These are phyloP conservation scores for Alternaria gansuensis DNA, from an alignment of 2,329 filamentous ascomycete genomes.

Conservation along the genomic window DNA sequence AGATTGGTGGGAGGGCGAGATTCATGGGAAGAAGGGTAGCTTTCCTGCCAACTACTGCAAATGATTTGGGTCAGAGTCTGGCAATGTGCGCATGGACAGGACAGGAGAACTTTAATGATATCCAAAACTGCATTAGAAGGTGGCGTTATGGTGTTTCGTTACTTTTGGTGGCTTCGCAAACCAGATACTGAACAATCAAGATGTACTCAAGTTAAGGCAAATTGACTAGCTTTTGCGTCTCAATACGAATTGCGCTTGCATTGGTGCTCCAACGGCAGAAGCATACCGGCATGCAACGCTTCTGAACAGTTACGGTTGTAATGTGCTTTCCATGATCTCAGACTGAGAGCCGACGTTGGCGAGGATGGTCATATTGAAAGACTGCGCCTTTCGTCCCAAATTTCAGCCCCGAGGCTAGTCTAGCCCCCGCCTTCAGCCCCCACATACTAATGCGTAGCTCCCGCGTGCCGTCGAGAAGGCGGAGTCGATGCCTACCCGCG, in stretches of 20 bases:
- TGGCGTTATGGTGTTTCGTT: slow-evolving; percentile 20
- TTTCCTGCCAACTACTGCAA: slow-evolving; percentile 88
- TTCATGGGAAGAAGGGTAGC: slow-evolving; percentile 71
- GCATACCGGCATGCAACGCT: background rate
- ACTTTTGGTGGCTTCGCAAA: background rate
- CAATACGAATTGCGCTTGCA: background rate
- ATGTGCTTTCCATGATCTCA: background rate
- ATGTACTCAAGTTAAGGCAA: background rate
- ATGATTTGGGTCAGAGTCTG: slow-evolving; percentile 19
- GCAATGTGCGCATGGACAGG: background rate
- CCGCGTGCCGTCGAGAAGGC: slow-evolving; percentile 7
- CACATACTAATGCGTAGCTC: slow-evolving; percentile 12
- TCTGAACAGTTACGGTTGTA: background rate
- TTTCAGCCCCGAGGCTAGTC: slow-evolving; percentile 7
- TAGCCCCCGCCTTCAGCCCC: slow-evolving; percentile 16
- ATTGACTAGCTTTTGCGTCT: background rate
- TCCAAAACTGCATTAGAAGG: slow-evolving; percentile 38
- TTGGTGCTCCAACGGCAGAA: background rate
- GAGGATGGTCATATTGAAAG: background rate
- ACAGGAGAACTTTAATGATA: slow-evolving; percentile 21
- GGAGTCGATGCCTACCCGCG: slow-evolving; percentile 3
- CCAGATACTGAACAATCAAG: background rate
- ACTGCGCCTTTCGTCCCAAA: background rate
- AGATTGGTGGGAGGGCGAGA: slow-evolving; percentile 88
- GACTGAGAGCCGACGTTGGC: background rate